Evolutionary conservation across 2,329 filamentous ascomycete species (phyloP).

Genomic region (Trichophyton benhamiae): DNA sequence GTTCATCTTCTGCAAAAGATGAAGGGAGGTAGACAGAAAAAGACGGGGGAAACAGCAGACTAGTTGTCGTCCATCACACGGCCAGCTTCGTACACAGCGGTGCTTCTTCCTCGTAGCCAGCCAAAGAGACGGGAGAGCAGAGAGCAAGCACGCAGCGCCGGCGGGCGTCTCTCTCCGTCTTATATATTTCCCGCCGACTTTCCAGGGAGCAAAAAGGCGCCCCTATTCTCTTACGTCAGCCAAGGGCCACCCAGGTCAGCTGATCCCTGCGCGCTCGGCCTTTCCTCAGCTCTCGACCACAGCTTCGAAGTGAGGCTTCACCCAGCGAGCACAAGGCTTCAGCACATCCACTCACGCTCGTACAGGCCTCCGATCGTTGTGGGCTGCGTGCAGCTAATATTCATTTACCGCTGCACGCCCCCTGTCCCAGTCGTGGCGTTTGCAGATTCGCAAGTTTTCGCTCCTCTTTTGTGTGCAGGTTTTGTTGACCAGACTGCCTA

Average conservation of each 20-base stretch:
- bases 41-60: background rate
- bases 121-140: background rate
- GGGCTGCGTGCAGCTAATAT: background rate
- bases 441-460: slow-evolving; percentile 1
- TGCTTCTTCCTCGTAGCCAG: background rate
- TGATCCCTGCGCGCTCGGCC: background rate
- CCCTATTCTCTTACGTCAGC: background rate
- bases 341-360: slow-evolving; percentile 2
- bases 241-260: background rate
- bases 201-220: background rate
- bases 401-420: background rate
- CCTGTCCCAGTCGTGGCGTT: background rate
- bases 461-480: background rate
- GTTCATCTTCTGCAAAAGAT: background rate
- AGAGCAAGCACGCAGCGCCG: too few relatives aligned
- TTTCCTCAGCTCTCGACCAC: background rate
- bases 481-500: background rate
- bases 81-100: background rate
- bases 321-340: background rate
- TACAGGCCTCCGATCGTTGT: background rate
- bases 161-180: background rate
- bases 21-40: background rate
- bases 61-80: background rate
- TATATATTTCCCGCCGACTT: background rate
- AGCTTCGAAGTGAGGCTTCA: slow-evolving; percentile 4